Percentiles rank a stretch among this genome's conserved stretches.
These are phyloP conservation scores for Rhizopogon salebrosus DNA, from an alignment of 768 basidiomycete species.

Conservation along the genomic window DNA sequence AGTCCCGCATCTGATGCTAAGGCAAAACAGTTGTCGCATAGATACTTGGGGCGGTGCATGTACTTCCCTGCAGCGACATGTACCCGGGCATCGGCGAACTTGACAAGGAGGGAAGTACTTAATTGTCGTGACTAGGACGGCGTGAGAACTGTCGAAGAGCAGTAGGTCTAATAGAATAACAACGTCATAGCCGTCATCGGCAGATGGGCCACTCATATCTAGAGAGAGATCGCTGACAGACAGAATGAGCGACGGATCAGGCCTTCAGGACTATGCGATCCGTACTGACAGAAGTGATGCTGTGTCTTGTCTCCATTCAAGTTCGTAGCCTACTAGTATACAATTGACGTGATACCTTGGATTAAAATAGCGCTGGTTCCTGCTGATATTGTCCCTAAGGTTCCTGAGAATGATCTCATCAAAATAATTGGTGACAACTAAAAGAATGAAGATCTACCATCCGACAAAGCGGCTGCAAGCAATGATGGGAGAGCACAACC, in stretches of 20 bases:
- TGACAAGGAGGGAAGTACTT: constrained; percentile 42
- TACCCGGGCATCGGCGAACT: constrained; percentile 33
- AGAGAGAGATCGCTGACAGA: constrained; percentile 12
- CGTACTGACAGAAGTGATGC: constrained; percentile 41
- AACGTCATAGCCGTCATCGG: constrained; percentile 56
- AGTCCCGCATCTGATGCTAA: constrained; percentile 37
- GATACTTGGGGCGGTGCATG: constrained; percentile 51
- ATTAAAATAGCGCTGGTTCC: constrained; percentile 37
- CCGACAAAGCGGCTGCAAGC: constrained; percentile 40
- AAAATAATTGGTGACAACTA: constrained; percentile 68
- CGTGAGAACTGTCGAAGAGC: constrained; percentile 61
- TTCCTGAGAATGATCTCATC: constrained; percentile 57
- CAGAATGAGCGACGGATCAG: constrained; percentile 7
- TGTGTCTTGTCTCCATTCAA: constrained; percentile 60
- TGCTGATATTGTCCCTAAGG: constrained; percentile 47
- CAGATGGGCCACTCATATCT: constrained; percentile 9
- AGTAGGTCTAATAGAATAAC: constrained; percentile 70
- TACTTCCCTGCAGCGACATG: constrained; percentile 66
- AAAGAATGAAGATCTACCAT: constrained; percentile 38
- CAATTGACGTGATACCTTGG: constrained; percentile 38
- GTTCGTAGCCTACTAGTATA: constrained; percentile 51
- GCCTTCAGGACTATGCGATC: constrained; percentile 3
- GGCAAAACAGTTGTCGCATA: constrained; percentile 50
- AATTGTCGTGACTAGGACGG: constrained; percentile 47
- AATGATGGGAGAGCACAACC: constrained; percentile 67